A percentile compares a stretch with the other conserved stretches of the same genome.
phyloP scores from a whole-genome alignment of 305 asterid genomes.

The Fraxinus ornus region DNA sequence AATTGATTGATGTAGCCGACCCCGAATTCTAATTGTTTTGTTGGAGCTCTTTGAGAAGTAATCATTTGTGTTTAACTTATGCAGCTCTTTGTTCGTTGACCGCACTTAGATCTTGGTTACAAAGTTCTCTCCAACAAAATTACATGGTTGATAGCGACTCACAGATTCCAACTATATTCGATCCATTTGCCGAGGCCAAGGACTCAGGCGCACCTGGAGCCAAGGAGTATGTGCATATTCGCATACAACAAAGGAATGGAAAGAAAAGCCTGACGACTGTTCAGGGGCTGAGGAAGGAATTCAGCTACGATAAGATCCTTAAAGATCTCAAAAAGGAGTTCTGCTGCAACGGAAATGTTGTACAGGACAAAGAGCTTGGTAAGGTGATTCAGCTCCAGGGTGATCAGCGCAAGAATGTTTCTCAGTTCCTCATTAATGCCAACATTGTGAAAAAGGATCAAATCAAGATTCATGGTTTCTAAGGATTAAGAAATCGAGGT shows the following conservation, averaged over 20 bases:
- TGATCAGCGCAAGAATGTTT: neutral
- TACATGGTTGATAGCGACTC: neutral
- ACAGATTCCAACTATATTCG: neutral
- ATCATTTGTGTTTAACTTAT: neutral
- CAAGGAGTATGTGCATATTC: neutral
- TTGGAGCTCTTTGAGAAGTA: neutral
- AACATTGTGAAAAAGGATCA: neutral
- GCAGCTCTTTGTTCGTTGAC: neutral
- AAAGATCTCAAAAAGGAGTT: neutral
- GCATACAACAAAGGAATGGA: slow-evolving; percentile 2
- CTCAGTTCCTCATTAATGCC: neutral
- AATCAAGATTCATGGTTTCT: neutral
- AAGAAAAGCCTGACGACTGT: neutral
- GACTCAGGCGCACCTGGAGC: neutral
- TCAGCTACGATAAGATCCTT: neutral
- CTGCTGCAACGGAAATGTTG: neutral
- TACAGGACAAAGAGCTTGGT: neutral
- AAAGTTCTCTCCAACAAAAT: neutral
- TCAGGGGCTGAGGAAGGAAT: slow-evolving; percentile 3
- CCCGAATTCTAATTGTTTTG: neutral
- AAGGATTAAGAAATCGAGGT: neutral
- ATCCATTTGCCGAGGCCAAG: neutral
- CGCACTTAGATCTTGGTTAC: neutral
- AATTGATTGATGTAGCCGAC: neutral
- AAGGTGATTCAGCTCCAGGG: neutral